Percentiles rank a stretch among this genome's conserved stretches.
These are phyloP conservation scores for Herpetomonas tarakana DNA, from an alignment of 208 protist genomes.

Conservation along the genomic window DNA sequence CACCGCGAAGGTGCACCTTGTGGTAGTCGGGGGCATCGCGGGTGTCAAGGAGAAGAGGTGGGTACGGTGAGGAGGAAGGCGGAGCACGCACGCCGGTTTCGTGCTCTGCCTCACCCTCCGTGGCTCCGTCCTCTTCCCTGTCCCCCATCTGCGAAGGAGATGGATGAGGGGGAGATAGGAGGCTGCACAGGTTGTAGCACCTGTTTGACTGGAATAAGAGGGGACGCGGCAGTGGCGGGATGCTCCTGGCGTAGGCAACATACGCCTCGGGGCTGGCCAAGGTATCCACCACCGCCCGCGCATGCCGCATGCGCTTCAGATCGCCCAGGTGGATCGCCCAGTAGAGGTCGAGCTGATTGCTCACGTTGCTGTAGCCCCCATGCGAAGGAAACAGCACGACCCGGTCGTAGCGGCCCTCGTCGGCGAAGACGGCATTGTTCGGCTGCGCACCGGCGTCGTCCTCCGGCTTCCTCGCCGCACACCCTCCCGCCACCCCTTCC, in stretches of 20 bases:
- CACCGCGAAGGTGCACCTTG: slow-evolving; percentile 41
- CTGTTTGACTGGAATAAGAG: slow-evolving; percentile 46
- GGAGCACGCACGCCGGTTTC: too few species aligned
- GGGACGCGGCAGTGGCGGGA: slow-evolving; percentile 61
- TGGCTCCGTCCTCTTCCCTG: too few species aligned
- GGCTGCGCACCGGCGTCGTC: not conserved
- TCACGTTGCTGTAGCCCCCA: slow-evolving; percentile 79
- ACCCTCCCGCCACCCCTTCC: not conserved
- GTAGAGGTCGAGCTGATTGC: slow-evolving; percentile 73
- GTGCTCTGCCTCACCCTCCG: not conserved
- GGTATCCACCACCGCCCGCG: slow-evolving; percentile 40
- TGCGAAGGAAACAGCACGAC: slow-evolving; percentile 71
- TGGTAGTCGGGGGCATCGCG: slow-evolving; percentile 49
- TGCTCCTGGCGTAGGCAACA: slow-evolving; percentile 23
- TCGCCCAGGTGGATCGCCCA: slow-evolving; percentile 64
- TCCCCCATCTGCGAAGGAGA: too few species aligned
- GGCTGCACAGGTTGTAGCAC: slow-evolving; percentile 31
- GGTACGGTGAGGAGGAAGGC: slow-evolving; percentile 4
- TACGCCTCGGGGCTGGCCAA: slow-evolving; percentile 32
- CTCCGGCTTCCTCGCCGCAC: not conserved
- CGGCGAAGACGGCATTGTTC: not conserved
- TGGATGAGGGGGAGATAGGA: too few species aligned
- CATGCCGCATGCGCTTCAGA: slow-evolving; percentile 52
- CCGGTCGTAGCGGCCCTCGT: slow-evolving; percentile 12
- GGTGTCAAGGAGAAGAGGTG: slow-evolving; percentile 53